Evolutionary conservation across 352 stramenopile genomes (phyloP), one percentile per base, ranked within the genome.

Genomic region (Aphanomyces cochlioides): DNA sequence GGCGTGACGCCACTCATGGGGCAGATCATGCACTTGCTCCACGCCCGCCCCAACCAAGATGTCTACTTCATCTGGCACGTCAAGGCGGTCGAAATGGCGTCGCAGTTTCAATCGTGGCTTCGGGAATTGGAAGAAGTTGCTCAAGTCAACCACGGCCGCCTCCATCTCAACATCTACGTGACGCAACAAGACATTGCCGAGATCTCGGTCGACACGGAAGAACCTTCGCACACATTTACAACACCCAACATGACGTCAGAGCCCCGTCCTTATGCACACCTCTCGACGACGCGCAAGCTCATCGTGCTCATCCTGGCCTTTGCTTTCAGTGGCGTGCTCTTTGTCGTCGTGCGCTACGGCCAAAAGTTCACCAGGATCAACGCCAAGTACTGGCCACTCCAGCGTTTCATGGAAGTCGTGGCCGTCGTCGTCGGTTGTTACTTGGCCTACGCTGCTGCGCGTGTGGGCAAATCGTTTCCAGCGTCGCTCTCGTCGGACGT

Each of bases 241-340:
- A 38, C 37, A 34, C 7, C 8, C n/a, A 19, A 10, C n/a, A 12
- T 34, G 1, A 38, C 50, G n/a, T 1, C n/a, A 12, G 50, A 37
- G 40, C 8, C 64, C 4, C 48, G 64, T 17, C 64, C 64, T 37
- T 70, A 63, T 43, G 17, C 64, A n/a, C 53, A 70, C 34, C 39
- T 70, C 6, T 70, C 64, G 37, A 63, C 47, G 64, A 4, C 28
- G 3, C 85, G 83, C 53, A 84, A 93, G 66, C 83, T 93, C 82
- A 28, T 85, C 45, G 63, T 95, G 37, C 92, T 95, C 80, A 89
- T 95, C 63, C 57, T 93, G 36, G 89, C 79, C 21, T 93, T 95
- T 78, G 84, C 81, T 15, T 78, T 73, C 67, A 92, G 83, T 67
- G 92, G 90, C 65, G 78, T 79, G 45, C 73, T 73, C n/a, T 61